These are phyloP conservation scores for Basidiobolus meristosporus DNA, from an alignment of 371 early-diverging fungal genomes.

Conservation along the genomic window DNA sequence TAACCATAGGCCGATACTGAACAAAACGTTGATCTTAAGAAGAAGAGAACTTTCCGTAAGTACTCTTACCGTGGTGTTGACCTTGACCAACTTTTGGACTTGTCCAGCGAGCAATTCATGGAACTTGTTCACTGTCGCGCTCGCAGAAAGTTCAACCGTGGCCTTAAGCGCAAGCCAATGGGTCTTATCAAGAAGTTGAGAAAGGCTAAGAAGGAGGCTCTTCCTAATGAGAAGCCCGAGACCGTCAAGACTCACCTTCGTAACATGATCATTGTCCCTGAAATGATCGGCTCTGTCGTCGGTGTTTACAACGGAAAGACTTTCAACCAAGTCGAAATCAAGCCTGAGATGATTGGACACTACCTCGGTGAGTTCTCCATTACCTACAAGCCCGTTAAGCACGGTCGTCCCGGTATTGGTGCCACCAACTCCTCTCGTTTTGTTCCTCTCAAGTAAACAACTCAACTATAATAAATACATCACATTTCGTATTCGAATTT, in stretches of 20 bases:
- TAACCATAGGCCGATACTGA: no score
- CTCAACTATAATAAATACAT: no score
- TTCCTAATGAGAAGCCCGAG: no score
- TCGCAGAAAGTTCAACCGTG: no score
- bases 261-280: no score
- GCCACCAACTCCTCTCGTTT: slow-evolving; percentile 93
- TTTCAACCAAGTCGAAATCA: no score
- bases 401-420: slow-evolving; percentile 99
- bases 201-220: slow-evolving; percentile 83
- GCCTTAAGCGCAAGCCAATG: slow-evolving; percentile 95
- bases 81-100: slow-evolving; percentile 86
- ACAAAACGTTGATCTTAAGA: slow-evolving; percentile 33
- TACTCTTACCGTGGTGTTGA: slow-evolving; percentile 98
- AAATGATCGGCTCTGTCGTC: no score
- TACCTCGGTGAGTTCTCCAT: slow-evolving; percentile 92
- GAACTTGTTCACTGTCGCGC: no score
- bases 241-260: no score
- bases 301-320: no score
- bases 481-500: no score
- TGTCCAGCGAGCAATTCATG: slow-evolving; percentile 81
- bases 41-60: slow-evolving; percentile 95
- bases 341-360: no score
- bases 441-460: slow-evolving; percentile 60
- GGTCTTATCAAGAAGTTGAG: slow-evolving; percentile 91
- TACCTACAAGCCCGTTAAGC: slow-evolving; percentile 95